These are phyloP conservation scores for Raffaelea albimanens DNA, from an alignment of 2,329 filamentous ascomycete species.

Conservation along the genomic window DNA sequence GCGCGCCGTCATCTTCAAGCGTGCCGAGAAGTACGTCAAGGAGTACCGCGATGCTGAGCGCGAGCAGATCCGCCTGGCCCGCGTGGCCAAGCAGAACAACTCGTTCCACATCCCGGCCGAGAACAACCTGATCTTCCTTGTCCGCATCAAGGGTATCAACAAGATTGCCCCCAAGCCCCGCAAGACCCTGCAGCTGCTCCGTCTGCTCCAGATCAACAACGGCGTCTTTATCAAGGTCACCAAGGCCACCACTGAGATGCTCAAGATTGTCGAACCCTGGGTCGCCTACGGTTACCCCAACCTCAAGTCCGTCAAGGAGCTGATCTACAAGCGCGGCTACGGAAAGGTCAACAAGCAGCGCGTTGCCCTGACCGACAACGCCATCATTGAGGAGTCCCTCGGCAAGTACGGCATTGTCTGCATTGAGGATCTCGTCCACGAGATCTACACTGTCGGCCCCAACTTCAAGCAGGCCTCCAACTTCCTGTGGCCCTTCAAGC, in stretches of 20 bases:
- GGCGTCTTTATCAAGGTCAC: constrained; percentile 96
- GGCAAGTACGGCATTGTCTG: constrained; percentile 99
- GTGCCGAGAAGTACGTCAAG: constrained; percentile 98
- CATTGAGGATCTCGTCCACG: constrained; percentile 98
- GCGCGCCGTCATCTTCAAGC: constrained; percentile 98
- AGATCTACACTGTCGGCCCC: constrained; percentile 96
- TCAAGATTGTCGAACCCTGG: constrained; percentile 98
- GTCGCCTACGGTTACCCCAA: constrained; percentile 99
- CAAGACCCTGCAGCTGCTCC: constrained; percentile 99
- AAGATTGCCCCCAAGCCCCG: constrained; percentile 99
- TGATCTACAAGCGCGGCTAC: constrained; percentile 99
- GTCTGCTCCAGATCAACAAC: constrained; percentile 99
- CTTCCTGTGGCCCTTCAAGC: constrained; percentile 99
- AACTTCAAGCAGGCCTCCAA: constrained; percentile 99
- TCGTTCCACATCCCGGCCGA: constrained; percentile 91
- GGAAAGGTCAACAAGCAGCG: constrained; percentile 99
- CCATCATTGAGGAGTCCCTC: constrained; percentile 92
- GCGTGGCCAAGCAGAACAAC: constrained; percentile 83
- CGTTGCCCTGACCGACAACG: constrained; percentile 91
- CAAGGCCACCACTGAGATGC: constrained; percentile 96
- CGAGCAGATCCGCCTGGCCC: constrained; percentile 91
- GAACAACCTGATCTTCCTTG: constrained; percentile 92
- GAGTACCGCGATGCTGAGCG: constrained; percentile 98
- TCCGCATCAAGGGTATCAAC: constrained; percentile 99
- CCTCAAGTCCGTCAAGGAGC: constrained; percentile 97